Percentiles rank a stretch among this genome's conserved stretches.
Evolutionary conservation across 2,329 filamentous ascomycete genomes (phyloP).

Genomic region (Beauveria asiatica): DNA sequence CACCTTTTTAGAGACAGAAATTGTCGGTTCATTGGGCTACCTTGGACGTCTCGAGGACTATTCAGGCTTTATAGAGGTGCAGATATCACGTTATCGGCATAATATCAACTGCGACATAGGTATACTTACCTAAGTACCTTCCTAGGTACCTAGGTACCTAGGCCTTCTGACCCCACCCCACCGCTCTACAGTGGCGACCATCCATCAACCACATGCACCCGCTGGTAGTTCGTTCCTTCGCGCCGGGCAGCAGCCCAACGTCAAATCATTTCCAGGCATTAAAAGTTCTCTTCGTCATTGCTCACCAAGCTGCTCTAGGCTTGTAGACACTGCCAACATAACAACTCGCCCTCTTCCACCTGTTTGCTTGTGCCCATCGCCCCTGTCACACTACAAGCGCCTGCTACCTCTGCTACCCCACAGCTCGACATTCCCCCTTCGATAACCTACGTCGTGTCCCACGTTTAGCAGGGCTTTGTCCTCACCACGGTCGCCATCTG

Average conservation of each 20-base stretch:
- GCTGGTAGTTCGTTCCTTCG: neutral
- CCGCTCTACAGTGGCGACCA: neutral
- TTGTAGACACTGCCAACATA: neutral
- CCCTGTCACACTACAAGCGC: constrained; percentile 3
- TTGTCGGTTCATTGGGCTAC: neutral
- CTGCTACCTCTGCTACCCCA: constrained; percentile 8
- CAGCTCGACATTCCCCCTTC: constrained; percentile 5
- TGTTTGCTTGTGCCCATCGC: neutral
- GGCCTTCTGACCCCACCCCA: neutral
- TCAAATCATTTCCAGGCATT: constrained; percentile 7
- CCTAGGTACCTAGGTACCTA: too few species aligned
- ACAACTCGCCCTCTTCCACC: neutral
- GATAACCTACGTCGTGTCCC: constrained; percentile 9
- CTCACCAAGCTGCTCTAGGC: neutral
- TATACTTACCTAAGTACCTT: too few species aligned
- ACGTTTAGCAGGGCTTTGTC: neutral
- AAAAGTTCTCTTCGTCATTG: neutral
- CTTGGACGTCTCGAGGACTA: too few species aligned
- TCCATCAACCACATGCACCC: neutral
- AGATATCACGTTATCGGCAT: constrained; percentile 4
- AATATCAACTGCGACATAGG: neutral
- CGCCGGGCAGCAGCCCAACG: neutral
- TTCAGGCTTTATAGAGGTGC: too few species aligned
- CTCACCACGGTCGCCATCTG: constrained; percentile 3
- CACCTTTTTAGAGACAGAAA: too few species aligned